Percentiles rank a stretch among this genome's conserved stretches.
These are phyloP conservation scores for Syzygium aqueum DNA, from an alignment of 345 rosid species.

Conservation along the genomic window DNA sequence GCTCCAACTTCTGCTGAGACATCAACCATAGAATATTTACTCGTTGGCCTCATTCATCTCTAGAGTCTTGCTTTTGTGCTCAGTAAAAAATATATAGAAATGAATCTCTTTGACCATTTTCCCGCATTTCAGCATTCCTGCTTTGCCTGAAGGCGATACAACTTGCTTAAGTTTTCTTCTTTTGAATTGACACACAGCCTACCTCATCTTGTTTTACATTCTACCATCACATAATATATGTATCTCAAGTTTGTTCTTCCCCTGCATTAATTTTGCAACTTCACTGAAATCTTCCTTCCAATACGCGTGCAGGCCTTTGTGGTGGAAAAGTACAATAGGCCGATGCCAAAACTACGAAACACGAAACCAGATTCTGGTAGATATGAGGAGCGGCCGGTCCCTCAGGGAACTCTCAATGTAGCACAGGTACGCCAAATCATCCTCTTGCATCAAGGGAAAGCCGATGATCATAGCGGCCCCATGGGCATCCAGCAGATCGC, in stretches of 20 bases:
- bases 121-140: neutral
- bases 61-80: neutral
- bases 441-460: constrained; percentile 73
- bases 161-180: neutral
- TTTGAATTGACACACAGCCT: neutral
- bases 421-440: constrained; percentile 72
- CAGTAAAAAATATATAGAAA: neutral
- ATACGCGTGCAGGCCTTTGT: constrained; percentile 45
- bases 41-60: neutral
- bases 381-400: constrained; percentile 47
- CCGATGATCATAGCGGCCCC: constrained; percentile 53
- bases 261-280: neutral
- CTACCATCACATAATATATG: neutral
- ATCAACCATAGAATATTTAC: neutral
- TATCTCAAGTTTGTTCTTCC: neutral
- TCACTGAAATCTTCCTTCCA: neutral
- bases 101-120: neutral
- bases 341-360: constrained; percentile 79
- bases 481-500: constrained; percentile 67
- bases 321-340: constrained; percentile 55
- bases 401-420: constrained; percentile 65
- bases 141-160: neutral
- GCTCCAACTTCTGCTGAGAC: neutral
- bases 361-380: constrained; percentile 50
- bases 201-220: neutral